Conservation (phyloP, 805 yeast species). For the Ogataea haglerorum region DNA sequence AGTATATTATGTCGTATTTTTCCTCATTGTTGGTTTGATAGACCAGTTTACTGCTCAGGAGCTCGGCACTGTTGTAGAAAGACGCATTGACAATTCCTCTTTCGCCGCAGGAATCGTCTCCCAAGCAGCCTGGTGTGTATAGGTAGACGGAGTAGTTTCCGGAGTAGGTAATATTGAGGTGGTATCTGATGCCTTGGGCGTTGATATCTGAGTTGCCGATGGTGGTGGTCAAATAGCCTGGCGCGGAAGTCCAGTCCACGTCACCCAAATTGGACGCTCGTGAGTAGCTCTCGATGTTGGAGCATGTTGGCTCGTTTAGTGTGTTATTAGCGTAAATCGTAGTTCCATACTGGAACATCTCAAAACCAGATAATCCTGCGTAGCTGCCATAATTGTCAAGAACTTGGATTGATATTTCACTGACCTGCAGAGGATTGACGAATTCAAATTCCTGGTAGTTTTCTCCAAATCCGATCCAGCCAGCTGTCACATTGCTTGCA, state of each 20-base stretch:
- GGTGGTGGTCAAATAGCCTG: constrained; percentile 26
- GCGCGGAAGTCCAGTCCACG: constrained; percentile 23
- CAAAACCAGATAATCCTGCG: constrained; percentile 70
- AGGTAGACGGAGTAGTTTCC: constrained; percentile 73
- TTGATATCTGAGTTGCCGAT: constrained; percentile 28
- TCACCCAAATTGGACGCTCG: constrained; percentile 16
- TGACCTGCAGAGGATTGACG: constrained; percentile 60
- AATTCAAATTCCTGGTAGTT: constrained; percentile 81
- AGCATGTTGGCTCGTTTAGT: constrained; percentile 65
- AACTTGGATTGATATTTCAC: constrained; percentile 60
- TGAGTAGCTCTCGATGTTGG: constrained; percentile 7
- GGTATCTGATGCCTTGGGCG: constrained; percentile 45
- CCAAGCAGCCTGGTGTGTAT: constrained; percentile 83
- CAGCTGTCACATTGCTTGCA: constrained; percentile 18
- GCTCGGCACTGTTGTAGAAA: constrained; percentile 46
- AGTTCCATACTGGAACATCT: constrained; percentile 59
- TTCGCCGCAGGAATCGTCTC: constrained; percentile 60
- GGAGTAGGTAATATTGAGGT: constrained; percentile 65
- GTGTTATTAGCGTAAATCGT: constrained; percentile 72
- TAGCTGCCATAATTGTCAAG: constrained; percentile 64
- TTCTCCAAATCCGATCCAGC: constrained; percentile 36
- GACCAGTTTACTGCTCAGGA: constrained; percentile 43
- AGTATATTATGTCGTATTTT: constrained; percentile 75
- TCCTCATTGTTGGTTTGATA: constrained; percentile 78
- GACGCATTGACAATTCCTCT: constrained; percentile 83